Percentiles rank a stretch among this genome's conserved stretches.
phyloP scores from a whole-genome alignment of 192 early-diverging fungal species.

The Radiomyces spectabilis region DNA sequence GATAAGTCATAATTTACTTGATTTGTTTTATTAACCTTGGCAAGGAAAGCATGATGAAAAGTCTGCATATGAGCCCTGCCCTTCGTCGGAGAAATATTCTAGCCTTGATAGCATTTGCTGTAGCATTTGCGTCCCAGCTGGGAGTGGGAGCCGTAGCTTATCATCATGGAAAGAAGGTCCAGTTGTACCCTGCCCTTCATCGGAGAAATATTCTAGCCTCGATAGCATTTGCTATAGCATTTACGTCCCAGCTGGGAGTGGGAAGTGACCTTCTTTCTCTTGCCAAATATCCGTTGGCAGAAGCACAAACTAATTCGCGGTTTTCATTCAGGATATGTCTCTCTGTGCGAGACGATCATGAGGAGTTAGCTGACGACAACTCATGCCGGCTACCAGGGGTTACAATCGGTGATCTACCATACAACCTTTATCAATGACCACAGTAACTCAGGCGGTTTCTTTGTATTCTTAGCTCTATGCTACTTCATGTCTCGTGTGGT shows the following conservation, averaged over 20 bases:
- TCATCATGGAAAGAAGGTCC: background rate
- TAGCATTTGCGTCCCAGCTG: background rate
- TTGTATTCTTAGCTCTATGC: no score
- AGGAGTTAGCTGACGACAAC: no score
- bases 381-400: no score
- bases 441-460: no score
- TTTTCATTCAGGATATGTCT: no score
- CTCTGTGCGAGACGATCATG: no score
- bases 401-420: no score
- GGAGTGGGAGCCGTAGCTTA: conserved; percentile 1
- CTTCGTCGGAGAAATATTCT: background rate
- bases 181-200: background rate
- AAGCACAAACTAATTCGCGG: background rate
- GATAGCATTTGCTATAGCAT: conserved; percentile 1
- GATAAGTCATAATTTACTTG: no score
- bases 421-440: no score
- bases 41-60: background rate
- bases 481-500: no score
- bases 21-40: background rate
- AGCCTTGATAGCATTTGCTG: conserved; percentile 1
- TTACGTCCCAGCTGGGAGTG: conserved; percentile 1
- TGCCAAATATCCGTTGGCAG: background rate
- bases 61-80: background rate
- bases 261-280: conserved; percentile 1
- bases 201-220: background rate